These are phyloP conservation scores for Batrachochytrium dendrobatidis DNA, from an alignment of 371 early-diverging fungal species.

Conservation along the genomic window DNA sequence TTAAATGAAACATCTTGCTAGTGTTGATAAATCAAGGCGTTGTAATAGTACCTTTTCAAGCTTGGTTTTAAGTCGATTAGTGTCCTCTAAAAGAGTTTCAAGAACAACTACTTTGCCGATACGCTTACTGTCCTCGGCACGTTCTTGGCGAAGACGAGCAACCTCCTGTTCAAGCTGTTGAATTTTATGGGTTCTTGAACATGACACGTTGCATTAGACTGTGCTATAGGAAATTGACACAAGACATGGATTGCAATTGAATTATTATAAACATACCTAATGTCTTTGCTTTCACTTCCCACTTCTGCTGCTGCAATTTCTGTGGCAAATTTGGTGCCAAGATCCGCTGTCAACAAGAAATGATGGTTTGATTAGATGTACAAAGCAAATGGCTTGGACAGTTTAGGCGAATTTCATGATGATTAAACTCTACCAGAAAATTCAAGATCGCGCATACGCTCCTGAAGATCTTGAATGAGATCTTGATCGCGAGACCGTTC, in stretches of 20 bases:
- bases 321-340: too few species aligned
- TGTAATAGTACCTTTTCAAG: constrained; percentile 50
- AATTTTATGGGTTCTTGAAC: constrained; percentile 48
- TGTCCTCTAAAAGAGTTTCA: constrained; percentile 64
- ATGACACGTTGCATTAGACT: constrained; percentile 4
- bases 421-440: background rate
- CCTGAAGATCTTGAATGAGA: constrained; percentile 26
- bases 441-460: constrained; percentile 69
- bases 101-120: constrained; percentile 47
- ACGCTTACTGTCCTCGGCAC: constrained; percentile 14
- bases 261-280: too few species aligned
- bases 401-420: too few species aligned
- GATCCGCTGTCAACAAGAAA: too few species aligned
- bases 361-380: too few species aligned
- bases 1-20: background rate
- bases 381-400: too few species aligned
- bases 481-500: constrained; percentile 32
- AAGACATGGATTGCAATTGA: too few species aligned
- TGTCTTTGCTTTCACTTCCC: background rate
- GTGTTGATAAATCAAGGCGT: background rate
- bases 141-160: constrained; percentile 12
- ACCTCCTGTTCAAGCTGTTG: constrained; percentile 72
- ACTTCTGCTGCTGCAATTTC: background rate
- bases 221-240: too few species aligned
- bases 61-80: constrained; percentile 58